Evolutionary conservation across 148 eudicot genomes (phyloP).

Genomic region (Camellia japonica): DNA sequence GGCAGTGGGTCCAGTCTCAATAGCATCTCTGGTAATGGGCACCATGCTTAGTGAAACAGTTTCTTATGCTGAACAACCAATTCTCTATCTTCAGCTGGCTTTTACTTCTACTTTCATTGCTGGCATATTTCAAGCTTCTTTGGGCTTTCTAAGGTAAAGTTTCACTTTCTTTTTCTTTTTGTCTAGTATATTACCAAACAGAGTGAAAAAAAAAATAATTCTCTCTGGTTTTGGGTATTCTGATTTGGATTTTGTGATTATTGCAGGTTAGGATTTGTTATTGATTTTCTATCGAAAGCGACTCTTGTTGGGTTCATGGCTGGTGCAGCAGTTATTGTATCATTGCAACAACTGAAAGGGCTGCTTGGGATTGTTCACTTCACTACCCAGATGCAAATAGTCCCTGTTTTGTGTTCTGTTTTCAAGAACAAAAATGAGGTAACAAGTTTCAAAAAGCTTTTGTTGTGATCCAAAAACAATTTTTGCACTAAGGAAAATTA

Average conservation of each 20-base stretch:
- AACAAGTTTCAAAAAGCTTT: background rate
- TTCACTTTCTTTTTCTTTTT: too few relatives aligned
- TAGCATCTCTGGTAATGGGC: slow-evolving; percentile 78
- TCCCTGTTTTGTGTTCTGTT: slow-evolving; percentile 60
- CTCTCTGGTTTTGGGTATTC: background rate
- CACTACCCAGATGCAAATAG: too few relatives aligned
- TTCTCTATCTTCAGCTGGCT: slow-evolving; percentile 57
- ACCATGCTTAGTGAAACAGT: slow-evolving; percentile 59
- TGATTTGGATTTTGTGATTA: background rate
- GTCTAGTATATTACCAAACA: background rate
- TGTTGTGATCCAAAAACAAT: too few relatives aligned
- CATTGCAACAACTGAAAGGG: too few relatives aligned
- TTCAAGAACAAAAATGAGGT: slow-evolving; percentile 69
- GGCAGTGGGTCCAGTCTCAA: slow-evolving; percentile 71
- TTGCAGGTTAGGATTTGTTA: too few relatives aligned
- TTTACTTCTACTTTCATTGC: slow-evolving; percentile 69
- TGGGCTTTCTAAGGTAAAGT: slow-evolving; percentile 56
- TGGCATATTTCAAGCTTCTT: slow-evolving; percentile 61
- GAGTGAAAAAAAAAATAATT: background rate
- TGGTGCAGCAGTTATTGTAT: too few relatives aligned
- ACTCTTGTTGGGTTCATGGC: too few relatives aligned
- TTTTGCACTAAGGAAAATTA: too few relatives aligned
- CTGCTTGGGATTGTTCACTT: too few relatives aligned
- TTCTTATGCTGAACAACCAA: slow-evolving; percentile 38
- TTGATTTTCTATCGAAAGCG: too few relatives aligned